Evolutionary conservation across 2,329 filamentous ascomycete species (phyloP).

Genomic region (Venturia carpophila): DNA sequence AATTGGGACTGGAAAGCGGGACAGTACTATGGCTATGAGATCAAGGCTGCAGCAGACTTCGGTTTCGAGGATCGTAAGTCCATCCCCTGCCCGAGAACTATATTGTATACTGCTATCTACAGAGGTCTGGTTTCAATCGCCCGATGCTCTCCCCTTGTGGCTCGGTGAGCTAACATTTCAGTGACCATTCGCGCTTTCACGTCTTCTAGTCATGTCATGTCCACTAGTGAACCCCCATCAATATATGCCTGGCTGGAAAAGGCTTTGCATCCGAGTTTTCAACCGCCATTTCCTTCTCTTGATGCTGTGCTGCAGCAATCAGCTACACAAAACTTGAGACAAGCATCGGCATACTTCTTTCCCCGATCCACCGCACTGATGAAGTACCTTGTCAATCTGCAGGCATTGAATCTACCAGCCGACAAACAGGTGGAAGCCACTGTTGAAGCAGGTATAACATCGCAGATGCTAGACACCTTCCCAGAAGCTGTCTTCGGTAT

Average conservation of each 20-base stretch:
- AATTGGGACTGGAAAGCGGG: conserved; percentile 49
- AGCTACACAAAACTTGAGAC: not conserved
- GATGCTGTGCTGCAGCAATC: conserved; percentile 25
- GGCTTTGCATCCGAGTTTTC: conserved; percentile 27
- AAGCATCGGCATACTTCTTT: conserved; percentile 12
- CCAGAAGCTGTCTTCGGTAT: conserved; percentile 77
- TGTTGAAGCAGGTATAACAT: conserved; percentile 59
- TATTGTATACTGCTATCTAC: not conserved
- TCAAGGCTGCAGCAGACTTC: conserved; percentile 47
- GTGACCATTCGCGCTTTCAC: conserved; percentile 14
- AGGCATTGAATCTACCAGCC: conserved; percentile 4
- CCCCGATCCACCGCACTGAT: conserved; percentile 59
- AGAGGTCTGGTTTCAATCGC: not conserved
- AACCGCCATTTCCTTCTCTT: conserved; percentile 30
- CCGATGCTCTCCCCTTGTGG: not conserved
- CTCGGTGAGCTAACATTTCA: not conserved
- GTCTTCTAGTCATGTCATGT: conserved; percentile 20
- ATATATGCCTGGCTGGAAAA: conserved; percentile 46
- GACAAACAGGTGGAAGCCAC: conserved; percentile 59
- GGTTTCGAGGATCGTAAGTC: conserved; percentile 44
- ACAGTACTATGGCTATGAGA: conserved; percentile 54
- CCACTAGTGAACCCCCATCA: conserved; percentile 44
- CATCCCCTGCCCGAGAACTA: conserved; percentile 24
- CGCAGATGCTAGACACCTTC: conserved; percentile 65
- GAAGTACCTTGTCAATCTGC: conserved; percentile 49